Evolutionary conservation across 768 basidiomycete genomes (phyloP).

Genomic region (Kwoniella sp.): DNA sequence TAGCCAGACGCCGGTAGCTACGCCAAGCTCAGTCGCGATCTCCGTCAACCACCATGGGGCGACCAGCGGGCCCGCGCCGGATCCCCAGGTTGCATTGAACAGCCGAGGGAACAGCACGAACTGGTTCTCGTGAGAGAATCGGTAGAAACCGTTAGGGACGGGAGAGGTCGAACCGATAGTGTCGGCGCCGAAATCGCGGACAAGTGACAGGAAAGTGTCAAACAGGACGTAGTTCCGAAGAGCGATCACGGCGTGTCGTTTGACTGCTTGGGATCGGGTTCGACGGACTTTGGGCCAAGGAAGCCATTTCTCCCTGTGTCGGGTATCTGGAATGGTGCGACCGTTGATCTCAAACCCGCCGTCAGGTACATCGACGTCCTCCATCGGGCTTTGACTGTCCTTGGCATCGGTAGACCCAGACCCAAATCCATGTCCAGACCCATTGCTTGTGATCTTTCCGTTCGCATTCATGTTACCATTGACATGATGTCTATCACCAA

Average conservation of each 20-base stretch:
- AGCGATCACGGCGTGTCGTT: slow-evolving; percentile 26
- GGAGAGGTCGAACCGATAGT: slow-evolving; percentile 29
- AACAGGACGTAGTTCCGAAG: slow-evolving; percentile 30
- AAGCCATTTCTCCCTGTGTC: slow-evolving; percentile 20
- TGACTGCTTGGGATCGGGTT: slow-evolving; percentile 27
- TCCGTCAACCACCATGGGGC: slow-evolving; percentile 26
- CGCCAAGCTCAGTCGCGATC: slow-evolving; percentile 12
- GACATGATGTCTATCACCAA: slow-evolving; percentile 5
- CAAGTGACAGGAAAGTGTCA: slow-evolving; percentile 35
- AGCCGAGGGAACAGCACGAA: slow-evolving; percentile 30
- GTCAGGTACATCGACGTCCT: slow-evolving; percentile 8
- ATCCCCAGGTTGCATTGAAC: neutral
- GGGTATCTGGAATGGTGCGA: slow-evolving; percentile 9
- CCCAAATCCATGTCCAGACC: neutral
- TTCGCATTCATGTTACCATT: slow-evolving; percentile 5
- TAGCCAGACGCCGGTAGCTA: slow-evolving; percentile 32
- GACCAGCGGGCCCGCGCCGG: neutral
- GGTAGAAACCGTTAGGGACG: slow-evolving; percentile 23
- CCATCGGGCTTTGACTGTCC: neutral
- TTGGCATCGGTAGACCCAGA: neutral
- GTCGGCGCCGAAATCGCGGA: slow-evolving; percentile 26
- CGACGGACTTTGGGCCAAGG: slow-evolving; percentile 24
- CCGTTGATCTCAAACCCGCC: slow-evolving; percentile 10
- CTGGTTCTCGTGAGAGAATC: slow-evolving; percentile 25
- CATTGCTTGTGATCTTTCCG: neutral